Conservation (phyloP, 2,329 filamentous ascomycete species). For the Xylaria sp. region DNA sequence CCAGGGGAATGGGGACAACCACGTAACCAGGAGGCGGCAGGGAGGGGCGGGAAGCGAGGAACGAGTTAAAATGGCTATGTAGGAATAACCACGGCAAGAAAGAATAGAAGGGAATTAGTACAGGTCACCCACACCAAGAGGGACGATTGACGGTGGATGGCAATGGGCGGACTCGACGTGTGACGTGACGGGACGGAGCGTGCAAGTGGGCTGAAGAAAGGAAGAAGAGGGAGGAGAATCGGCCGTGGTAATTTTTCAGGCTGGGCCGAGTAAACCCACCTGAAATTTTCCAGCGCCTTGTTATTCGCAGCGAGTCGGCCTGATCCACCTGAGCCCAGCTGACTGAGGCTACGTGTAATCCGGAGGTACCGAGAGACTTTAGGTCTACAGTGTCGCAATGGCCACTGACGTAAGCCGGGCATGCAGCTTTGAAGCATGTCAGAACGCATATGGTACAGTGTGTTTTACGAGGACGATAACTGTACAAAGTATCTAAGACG, state of each 20-base stretch:
- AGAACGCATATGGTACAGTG: no score
- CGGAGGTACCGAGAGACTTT: no score
- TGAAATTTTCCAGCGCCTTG: slow-evolving; percentile 1
- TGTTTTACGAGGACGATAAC: no score
- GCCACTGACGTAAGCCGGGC: not conserved
- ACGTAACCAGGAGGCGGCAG: slow-evolving; percentile 11
- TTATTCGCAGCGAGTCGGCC: not conserved
- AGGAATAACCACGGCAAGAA: slow-evolving; percentile 24
- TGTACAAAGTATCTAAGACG: not conserved
- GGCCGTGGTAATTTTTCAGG: slow-evolving; percentile 1
- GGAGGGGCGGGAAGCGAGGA: slow-evolving; percentile 6
- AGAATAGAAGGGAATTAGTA: slow-evolving; percentile 27
- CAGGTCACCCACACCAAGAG: slow-evolving; percentile 30
- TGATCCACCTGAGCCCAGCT: not conserved
- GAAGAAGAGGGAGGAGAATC: slow-evolving; percentile 18
- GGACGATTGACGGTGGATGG: slow-evolving; percentile 29
- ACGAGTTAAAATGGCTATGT: slow-evolving; percentile 8
- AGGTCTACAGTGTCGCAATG: not conserved
- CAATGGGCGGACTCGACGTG: slow-evolving; percentile 31
- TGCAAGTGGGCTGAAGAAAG: slow-evolving; percentile 29
- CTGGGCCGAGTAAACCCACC: not conserved
- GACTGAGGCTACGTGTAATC: not conserved
- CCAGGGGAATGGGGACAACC: not conserved
- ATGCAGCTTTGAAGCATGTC: not conserved
- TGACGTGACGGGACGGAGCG: slow-evolving; percentile 31